phyloP scores from a whole-genome alignment of 495 filamentous ascomycete genomes.

The Lichina pygmaea region DNA sequence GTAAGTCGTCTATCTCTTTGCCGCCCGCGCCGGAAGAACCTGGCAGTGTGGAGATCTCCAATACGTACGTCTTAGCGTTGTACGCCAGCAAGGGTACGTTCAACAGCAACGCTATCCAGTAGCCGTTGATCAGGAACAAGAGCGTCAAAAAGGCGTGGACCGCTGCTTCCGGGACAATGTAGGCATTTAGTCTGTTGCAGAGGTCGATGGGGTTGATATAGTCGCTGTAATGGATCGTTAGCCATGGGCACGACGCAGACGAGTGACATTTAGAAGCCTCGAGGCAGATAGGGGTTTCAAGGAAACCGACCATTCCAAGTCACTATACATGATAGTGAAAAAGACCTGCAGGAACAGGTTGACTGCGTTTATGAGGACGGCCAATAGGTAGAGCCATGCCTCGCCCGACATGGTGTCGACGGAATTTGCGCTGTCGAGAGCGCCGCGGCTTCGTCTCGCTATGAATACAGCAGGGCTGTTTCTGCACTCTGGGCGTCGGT shows the following conservation, averaged over 20 bases:
- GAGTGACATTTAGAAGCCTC: constrained; percentile 1
- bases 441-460: too few species aligned
- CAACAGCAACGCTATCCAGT: constrained; percentile 81
- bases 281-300: background rate
- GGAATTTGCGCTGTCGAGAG: background rate
- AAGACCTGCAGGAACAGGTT: constrained; percentile 99
- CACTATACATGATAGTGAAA: constrained; percentile 99
- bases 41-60: background rate
- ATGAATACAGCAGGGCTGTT: too few species aligned
- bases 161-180: constrained; percentile 96
- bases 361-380: constrained; percentile 98
- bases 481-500: too few species aligned
- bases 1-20: background rate
- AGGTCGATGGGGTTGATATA: constrained; percentile 99
- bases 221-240: constrained; percentile 29
- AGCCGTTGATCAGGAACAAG: constrained; percentile 92
- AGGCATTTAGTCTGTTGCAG: constrained; percentile 98
- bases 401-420: constrained; percentile 70
- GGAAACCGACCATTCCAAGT: constrained; percentile 79
- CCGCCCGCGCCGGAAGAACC: background rate
- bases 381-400: constrained; percentile 96
- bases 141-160: constrained; percentile 88
- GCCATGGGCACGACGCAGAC: background rate
- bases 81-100: constrained; percentile 81
- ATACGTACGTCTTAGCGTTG: constrained; percentile 84